Evolutionary conservation across 192 early-diverging fungal species (phyloP).

Genomic region (Linnemannia elongata): DNA sequence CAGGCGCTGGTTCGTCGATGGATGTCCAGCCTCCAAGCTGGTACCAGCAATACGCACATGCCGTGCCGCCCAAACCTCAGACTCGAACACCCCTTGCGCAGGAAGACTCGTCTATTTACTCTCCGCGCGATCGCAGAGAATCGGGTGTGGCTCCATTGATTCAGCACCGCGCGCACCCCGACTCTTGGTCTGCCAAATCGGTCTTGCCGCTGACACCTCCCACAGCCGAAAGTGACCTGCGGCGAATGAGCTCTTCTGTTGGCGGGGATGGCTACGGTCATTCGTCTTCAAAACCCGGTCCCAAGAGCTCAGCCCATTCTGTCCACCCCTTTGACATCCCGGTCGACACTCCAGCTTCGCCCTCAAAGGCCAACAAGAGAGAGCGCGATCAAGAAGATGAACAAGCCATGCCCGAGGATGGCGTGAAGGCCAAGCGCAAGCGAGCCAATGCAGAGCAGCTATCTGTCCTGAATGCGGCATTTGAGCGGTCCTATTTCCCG

Average conservation of each 20-base stretch:
- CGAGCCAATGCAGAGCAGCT: constrained; percentile 84
- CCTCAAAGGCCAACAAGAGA: constrained; percentile 21
- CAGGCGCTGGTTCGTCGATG: constrained; percentile 11
- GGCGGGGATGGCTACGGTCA: not conserved
- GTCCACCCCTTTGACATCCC: constrained; percentile 47
- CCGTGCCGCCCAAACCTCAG: not conserved
- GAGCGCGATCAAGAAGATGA: constrained; percentile 32
- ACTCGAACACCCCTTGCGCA: not conserved
- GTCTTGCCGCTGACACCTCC: constrained; percentile 1
- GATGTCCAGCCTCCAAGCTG: not conserved
- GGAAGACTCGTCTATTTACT: not conserved
- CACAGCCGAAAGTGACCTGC: not conserved
- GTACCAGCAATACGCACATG: not conserved
- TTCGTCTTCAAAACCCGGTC: not conserved
- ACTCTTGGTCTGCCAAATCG: not conserved
- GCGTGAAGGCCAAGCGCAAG: constrained; percentile 81
- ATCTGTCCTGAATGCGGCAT: constrained; percentile 81
- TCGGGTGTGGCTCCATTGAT: not conserved
- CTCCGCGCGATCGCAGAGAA: not conserved
- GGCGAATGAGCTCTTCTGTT: not conserved
- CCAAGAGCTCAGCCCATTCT: constrained; percentile 14
- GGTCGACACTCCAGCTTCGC: not conserved
- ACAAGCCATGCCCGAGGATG: constrained; percentile 41
- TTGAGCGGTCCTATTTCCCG: constrained; percentile 84
- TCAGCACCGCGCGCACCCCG: constrained; percentile 5